Evolutionary conservation across 164 flowering plant species (phyloP).

Genomic region (Sextonia rubra): DNA sequence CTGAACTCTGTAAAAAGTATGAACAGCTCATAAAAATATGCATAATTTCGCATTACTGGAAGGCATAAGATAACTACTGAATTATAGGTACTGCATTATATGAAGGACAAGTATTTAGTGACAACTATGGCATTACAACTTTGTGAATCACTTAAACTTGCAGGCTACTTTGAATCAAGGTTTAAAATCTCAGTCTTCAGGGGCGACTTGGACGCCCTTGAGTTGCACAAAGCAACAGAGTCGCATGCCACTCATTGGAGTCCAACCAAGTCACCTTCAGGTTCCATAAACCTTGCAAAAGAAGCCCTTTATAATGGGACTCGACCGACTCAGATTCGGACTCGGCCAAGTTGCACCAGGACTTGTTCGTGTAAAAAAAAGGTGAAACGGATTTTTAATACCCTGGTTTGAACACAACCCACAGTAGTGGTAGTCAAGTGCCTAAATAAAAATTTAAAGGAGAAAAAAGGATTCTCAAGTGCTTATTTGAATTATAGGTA

Average conservation of each 20-base stretch:
- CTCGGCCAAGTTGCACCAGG: too few species aligned
- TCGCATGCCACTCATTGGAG: too few species aligned
- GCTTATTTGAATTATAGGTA: too few species aligned
- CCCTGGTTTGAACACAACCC: not conserved
- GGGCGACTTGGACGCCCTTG: too few species aligned
- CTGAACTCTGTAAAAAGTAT: conserved; percentile 62
- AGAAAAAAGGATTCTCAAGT: not conserved
- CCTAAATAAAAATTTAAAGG: not conserved
- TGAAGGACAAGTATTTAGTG: not conserved
- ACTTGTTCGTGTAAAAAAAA: too few species aligned
- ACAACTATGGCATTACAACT: not conserved
- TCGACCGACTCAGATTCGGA: too few species aligned
- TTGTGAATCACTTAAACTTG: not conserved
- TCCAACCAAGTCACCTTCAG: too few species aligned
- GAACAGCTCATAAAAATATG: not conserved
- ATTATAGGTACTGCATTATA: not conserved
- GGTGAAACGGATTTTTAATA: too few species aligned
- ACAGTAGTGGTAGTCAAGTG: not conserved
- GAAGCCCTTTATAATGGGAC: too few species aligned
- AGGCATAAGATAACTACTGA: not conserved
- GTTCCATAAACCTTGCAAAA: too few species aligned
- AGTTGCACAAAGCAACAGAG: too few species aligned
- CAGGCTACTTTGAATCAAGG: not conserved
- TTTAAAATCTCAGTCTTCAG: too few species aligned
- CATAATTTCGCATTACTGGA: not conserved